Conservation (phyloP, 371 early-diverging fungal species). For the Mortierella sp. region DNA sequence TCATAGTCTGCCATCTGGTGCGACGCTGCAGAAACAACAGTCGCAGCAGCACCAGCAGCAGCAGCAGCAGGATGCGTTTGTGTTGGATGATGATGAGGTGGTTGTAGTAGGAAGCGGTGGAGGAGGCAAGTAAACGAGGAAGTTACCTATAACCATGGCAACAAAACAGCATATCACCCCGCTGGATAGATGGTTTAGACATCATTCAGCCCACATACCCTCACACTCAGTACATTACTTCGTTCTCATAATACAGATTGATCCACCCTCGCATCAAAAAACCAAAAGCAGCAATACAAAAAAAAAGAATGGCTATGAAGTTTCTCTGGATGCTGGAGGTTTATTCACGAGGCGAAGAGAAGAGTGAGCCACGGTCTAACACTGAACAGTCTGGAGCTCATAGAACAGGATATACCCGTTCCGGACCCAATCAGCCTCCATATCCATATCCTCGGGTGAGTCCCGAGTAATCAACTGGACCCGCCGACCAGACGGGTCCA, state of each 20-base stretch:
- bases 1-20: conserved; percentile 17
- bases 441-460: conserved; percentile 46
- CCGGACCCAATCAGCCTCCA: conserved; percentile 62
- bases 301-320: neutral
- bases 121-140: neutral
- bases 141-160: neutral
- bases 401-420: conserved; percentile 74
- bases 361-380: neutral
- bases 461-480: conserved; percentile 37
- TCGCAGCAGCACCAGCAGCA: conserved; percentile 9
- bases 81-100: conserved; percentile 37
- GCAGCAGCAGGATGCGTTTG: conserved; percentile 28
- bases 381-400: conserved; percentile 63
- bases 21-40: neutral
- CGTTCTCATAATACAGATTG: neutral
- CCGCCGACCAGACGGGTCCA: conserved; percentile 53
- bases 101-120: neutral
- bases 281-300: neutral
- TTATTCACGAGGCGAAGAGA: neutral
- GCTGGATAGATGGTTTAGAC: neutral
- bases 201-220: conserved; percentile 1
- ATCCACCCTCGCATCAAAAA: neutral
- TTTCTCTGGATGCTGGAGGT: neutral
- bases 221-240: neutral
- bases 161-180: neutral